Conservation (phyloP, 2,329 filamentous ascomycete species). For the Colletotrichum sp. region DNA sequence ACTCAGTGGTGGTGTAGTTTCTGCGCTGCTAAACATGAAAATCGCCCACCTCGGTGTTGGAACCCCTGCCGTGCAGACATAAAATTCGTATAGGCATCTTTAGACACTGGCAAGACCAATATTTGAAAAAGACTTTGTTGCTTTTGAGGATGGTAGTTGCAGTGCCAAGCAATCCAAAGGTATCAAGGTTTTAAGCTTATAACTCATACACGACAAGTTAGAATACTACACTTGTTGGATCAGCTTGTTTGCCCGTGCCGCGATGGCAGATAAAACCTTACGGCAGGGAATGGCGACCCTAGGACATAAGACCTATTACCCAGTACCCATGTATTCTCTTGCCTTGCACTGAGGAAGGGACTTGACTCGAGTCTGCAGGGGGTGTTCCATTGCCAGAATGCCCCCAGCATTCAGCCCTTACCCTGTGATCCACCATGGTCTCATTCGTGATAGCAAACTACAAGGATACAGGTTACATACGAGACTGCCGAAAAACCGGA, state of each 20-base stretch:
- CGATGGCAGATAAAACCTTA: background rate
- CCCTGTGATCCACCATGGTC: background rate
- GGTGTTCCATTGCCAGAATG: background rate
- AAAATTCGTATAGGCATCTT: background rate
- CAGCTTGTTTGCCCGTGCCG: background rate
- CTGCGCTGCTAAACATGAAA: background rate
- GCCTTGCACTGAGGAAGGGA: background rate
- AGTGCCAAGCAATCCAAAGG: background rate
- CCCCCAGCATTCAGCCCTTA: background rate
- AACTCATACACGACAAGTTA: background rate
- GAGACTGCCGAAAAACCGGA: background rate
- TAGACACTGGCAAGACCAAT: background rate
- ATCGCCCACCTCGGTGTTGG: background rate
- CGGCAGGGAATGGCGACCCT: background rate
- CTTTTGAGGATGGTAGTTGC: background rate
- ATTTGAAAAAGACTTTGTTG: background rate
- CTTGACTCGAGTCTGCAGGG: background rate
- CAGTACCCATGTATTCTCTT: background rate
- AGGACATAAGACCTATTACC: background rate
- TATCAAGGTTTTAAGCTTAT: background rate
- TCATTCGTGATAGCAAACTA: background rate
- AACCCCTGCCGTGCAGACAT: background rate
- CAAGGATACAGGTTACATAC: background rate
- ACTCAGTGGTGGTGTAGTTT: background rate
- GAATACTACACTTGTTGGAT: background rate